phyloP scores from a whole-genome alignment of 148 eudicot species.

The Simmondsia chinensis region DNA sequence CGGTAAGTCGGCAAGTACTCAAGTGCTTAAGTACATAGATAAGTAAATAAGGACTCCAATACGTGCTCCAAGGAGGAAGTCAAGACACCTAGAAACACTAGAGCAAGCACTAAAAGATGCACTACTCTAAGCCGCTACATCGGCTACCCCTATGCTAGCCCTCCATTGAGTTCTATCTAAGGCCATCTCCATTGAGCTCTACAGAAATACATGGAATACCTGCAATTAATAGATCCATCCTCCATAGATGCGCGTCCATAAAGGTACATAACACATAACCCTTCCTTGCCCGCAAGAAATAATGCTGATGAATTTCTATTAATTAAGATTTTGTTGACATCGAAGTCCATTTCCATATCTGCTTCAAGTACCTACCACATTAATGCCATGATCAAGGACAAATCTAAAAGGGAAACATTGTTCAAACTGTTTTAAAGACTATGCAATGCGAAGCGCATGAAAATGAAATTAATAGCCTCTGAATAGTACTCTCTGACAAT shows the following conservation, averaged over 20 bases:
- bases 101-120: no score
- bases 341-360: conserved; percentile 45
- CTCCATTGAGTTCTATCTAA: no score
- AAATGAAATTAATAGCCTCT: not conserved
- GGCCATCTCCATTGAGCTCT: no score
- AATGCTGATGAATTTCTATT: conserved; percentile 80
- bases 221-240: conserved; percentile 59
- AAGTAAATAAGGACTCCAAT: no score
- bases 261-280: conserved; percentile 60
- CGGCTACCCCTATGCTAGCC: no score
- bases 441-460: not conserved
- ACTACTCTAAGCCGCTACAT: no score
- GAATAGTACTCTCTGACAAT: no score
- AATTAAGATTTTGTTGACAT: conserved; percentile 54
- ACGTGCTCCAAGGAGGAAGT: no score
- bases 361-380: conserved; percentile 58
- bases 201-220: conserved; percentile 34
- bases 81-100: no score
- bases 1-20: no score
- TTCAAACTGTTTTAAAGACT: not conserved
- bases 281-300: conserved; percentile 58
- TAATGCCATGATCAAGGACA: conserved; percentile 6
- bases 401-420: not conserved
- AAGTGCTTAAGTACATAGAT: no score
- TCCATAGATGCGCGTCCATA: conserved; percentile 48